A percentile compares a stretch with the other conserved stretches of the same genome.
Evolutionary conservation across 139 green algal species (phyloP).

Genomic region (Chlorella vulgaris): DNA sequence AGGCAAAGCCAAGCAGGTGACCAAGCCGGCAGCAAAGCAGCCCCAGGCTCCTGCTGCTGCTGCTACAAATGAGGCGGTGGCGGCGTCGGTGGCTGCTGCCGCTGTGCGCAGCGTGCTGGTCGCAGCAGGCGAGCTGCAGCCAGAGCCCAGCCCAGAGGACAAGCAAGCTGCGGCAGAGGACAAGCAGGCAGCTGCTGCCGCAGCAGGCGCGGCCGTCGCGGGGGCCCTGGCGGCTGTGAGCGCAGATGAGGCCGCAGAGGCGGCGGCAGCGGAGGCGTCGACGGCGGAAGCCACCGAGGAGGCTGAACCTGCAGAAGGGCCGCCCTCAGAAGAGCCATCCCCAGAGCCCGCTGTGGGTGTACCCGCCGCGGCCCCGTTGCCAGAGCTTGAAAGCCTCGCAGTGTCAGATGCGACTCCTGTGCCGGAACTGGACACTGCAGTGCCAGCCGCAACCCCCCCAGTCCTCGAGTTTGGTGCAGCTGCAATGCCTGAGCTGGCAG

Average conservation of each 20-base stretch:
- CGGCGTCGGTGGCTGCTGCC: background rate
- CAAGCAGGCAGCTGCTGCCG: background rate
- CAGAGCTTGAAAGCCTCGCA: no score
- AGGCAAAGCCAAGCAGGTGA: background rate
- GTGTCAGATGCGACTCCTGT: background rate
- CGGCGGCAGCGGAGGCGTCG: background rate
- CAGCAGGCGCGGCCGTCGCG: background rate
- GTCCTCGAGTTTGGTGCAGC: no score
- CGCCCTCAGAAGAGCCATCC: background rate
- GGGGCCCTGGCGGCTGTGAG: background rate
- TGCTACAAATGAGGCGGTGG: background rate
- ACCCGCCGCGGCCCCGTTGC: no score
- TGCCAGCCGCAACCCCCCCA: background rate
- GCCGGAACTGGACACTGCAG: background rate
- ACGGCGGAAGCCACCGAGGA: background rate
- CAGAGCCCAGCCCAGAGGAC: background rate
- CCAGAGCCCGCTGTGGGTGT: background rate
- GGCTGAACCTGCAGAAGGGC: background rate
- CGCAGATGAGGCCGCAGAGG: background rate
- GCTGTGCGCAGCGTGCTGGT: constrained; percentile 30
- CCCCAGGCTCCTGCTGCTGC: background rate
- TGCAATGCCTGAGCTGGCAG: no score
- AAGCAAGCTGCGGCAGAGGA: background rate
- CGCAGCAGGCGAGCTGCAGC: background rate
- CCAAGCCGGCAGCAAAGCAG: background rate